These are phyloP conservation scores for Solanum raphanifolium DNA, from an alignment of 257 asterid genomes.

Conservation along the genomic window DNA sequence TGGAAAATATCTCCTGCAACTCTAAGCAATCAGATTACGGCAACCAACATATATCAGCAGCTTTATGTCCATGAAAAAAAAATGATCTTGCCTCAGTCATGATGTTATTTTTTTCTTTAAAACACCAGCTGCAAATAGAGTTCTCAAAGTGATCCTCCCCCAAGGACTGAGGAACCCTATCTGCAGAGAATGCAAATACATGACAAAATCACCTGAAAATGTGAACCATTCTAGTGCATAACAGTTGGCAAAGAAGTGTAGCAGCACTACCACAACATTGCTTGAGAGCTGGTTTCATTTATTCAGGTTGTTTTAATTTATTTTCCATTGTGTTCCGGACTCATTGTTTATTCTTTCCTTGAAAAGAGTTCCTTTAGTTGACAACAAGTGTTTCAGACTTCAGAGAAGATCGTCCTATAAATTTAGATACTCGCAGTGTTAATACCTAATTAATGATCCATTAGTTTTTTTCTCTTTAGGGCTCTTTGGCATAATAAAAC, in stretches of 20 bases:
- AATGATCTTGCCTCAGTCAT: neutral
- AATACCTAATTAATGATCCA: neutral
- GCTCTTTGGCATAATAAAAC: neutral
- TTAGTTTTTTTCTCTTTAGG: neutral
- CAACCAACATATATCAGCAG: neutral
- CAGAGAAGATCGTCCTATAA: neutral
- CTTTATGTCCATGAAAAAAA: neutral
- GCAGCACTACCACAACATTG: neutral
- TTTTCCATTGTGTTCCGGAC: neutral
- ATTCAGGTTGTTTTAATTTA: neutral
- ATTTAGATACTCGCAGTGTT: too few species aligned
- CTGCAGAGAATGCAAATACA: too few species aligned
- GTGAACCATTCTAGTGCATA: neutral
- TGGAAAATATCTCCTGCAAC: constrained; percentile 74
- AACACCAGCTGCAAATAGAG: too few species aligned
- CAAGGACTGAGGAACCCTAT: too few species aligned
- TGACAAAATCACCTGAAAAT: too few species aligned
- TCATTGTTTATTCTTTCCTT: neutral
- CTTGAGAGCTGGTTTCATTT: neutral
- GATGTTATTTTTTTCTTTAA: too few species aligned
- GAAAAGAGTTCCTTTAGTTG: neutral
- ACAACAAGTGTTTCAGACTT: neutral
- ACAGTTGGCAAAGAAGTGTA: neutral
- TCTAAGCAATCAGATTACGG: neutral
- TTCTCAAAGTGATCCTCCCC: too few species aligned